Conservation (phyloP, 495 filamentous ascomycete species). For the Penicillium robsamsonii region DNA sequence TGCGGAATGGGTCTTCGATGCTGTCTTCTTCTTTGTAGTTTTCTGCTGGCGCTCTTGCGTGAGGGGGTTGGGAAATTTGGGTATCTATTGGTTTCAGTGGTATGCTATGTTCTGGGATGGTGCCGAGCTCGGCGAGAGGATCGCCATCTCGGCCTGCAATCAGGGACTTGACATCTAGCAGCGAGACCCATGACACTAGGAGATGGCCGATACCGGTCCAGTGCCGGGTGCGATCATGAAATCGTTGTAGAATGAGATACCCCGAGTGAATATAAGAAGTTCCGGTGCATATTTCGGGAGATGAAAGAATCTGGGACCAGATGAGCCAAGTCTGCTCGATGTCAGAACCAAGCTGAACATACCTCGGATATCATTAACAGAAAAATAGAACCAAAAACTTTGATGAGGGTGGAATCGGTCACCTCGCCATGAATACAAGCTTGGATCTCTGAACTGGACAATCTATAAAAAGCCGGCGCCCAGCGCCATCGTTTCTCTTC, state of each 20-base stretch:
- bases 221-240: slow-evolving; percentile 25
- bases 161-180: slow-evolving; percentile 43
- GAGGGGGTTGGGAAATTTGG: background rate
- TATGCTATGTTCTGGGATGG: slow-evolving; percentile 15
- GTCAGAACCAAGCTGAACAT: slow-evolving; percentile 4
- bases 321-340: background rate
- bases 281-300: slow-evolving; percentile 29
- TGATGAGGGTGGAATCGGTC: slow-evolving; percentile 25
- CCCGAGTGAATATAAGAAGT: slow-evolving; percentile 38
- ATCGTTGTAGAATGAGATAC: slow-evolving; percentile 38
- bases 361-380: slow-evolving; percentile 45
- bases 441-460: slow-evolving; percentile 37
- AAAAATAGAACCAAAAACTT: slow-evolving; percentile 33
- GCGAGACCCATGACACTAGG: slow-evolving; percentile 36
- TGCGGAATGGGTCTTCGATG: slow-evolving; percentile 25
- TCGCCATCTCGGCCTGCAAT: slow-evolving; percentile 44
- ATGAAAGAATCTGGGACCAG: slow-evolving; percentile 28
- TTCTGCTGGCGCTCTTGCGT: background rate
- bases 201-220: slow-evolving; percentile 35
- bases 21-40: slow-evolving; percentile 15
- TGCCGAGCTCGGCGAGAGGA: slow-evolving; percentile 35
- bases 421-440: slow-evolving; percentile 33
- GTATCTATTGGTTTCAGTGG: slow-evolving; percentile 1
- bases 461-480: slow-evolving; percentile 35
- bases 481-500: slow-evolving; percentile 34